A percentile compares a stretch with the other conserved stretches of the same genome.
Evolutionary conservation across 1,284 basidiomycete species (phyloP).

Genomic region (Sparassis latifolia): DNA sequence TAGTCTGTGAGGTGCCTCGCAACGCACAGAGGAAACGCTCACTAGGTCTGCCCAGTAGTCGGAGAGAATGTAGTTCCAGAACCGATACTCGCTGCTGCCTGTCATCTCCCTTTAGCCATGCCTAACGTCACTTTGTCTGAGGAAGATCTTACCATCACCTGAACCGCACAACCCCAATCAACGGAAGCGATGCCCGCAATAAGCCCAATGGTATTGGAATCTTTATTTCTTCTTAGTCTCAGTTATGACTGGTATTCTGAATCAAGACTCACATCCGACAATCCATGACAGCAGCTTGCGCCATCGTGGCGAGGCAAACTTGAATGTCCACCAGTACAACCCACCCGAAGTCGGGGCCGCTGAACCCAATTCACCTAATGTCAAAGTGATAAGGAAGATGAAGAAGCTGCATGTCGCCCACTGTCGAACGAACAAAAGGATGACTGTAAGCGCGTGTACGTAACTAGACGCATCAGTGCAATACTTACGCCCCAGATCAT

Average conservation of each 20-base stretch:
- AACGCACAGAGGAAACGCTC: constrained; percentile 16
- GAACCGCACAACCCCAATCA: constrained; percentile 70
- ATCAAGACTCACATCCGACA: constrained; percentile 50
- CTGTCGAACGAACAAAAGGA: constrained; percentile 46
- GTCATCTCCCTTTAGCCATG: not conserved
- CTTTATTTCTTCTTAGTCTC: not conserved
- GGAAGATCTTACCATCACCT: constrained; percentile 30
- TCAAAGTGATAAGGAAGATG: constrained; percentile 45
- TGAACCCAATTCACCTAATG: constrained; percentile 65
- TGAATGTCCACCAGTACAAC: constrained; percentile 77
- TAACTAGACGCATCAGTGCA: not conserved
- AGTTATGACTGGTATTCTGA: not conserved
- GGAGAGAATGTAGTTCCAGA: constrained; percentile 42
- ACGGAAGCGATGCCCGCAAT: constrained; percentile 62
- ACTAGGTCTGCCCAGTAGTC: constrained; percentile 55
- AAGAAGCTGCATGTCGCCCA: not conserved
- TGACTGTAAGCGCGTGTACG: constrained; percentile 28
- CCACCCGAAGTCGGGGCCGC: constrained; percentile 74
- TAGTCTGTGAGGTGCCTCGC: not conserved
- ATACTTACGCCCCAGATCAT: constrained; percentile 76
- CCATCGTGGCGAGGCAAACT: constrained; percentile 54
- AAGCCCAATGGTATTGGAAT: constrained; percentile 44
- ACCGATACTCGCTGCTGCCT: constrained; percentile 55
- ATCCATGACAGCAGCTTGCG: constrained; percentile 67
- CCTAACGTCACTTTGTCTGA: not conserved